These are phyloP conservation scores for Lunasporangiospora selenospora DNA, from an alignment of 192 early-diverging fungal genomes.

Conservation along the genomic window DNA sequence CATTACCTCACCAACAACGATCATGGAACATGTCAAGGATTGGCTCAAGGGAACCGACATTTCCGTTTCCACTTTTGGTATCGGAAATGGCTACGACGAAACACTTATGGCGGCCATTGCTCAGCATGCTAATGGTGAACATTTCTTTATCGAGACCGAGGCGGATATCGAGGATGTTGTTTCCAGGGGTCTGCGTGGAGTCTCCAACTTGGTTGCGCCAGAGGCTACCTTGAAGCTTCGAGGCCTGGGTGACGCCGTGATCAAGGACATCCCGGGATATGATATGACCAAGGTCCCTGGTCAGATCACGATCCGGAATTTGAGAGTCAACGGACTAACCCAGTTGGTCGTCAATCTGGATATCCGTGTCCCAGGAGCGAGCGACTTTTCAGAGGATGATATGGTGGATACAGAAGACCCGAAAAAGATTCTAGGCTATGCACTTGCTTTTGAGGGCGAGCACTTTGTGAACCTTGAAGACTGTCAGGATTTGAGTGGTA, in stretches of 20 bases:
- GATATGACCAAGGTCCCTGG: constrained; percentile 21
- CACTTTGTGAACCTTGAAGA: constrained; percentile 22
- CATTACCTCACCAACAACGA: constrained; percentile 6
- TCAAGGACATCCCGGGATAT: constrained; percentile 39
- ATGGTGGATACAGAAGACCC: constrained; percentile 17
- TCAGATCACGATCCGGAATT: constrained; percentile 23
- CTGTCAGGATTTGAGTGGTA: constrained; percentile 19
- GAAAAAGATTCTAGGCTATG: constrained; percentile 22
- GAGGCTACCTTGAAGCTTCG: constrained; percentile 25
- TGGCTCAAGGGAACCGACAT: constrained; percentile 24
- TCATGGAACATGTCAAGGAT: constrained; percentile 17
- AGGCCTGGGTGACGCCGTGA: constrained; percentile 31
- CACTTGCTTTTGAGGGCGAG: constrained; percentile 21
- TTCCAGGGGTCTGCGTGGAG: constrained; percentile 31
- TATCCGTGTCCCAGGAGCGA: constrained; percentile 26
- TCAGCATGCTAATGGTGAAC: constrained; percentile 20
- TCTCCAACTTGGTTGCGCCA: constrained; percentile 24
- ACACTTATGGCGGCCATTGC: constrained; percentile 37
- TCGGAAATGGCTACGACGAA: constrained; percentile 35
- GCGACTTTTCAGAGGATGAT: constrained; percentile 31
- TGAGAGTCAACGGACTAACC: constrained; percentile 33
- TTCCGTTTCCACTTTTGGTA: constrained; percentile 32
- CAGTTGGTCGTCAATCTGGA: constrained; percentile 40
- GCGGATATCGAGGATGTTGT: constrained; percentile 36
- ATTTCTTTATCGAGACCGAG: constrained; percentile 31